Conservation (phyloP, 768 basidiomycete species). For the Phaeolepiota aurea region DNA sequence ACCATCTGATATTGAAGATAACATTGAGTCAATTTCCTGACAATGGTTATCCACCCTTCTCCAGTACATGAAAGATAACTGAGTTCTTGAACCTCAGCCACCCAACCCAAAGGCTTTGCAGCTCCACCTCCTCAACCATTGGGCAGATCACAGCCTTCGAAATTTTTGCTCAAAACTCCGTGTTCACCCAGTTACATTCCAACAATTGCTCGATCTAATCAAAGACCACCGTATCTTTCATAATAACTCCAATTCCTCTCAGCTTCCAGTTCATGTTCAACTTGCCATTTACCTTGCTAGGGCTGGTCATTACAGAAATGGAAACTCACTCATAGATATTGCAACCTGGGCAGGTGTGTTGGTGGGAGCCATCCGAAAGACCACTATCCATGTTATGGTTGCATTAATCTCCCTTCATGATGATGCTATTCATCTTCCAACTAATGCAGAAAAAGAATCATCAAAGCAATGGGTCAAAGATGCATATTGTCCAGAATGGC, state of each 20-base stretch:
- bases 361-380: slow-evolving; percentile 19
- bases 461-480: slow-evolving; percentile 3
- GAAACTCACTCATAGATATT: slow-evolving; percentile 17
- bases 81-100: too few species aligned
- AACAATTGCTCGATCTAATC: slow-evolving; percentile 16
- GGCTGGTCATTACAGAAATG: slow-evolving; percentile 21
- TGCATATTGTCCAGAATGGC: slow-evolving; percentile 8
- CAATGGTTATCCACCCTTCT: too few species aligned
- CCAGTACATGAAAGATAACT: too few species aligned
- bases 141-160: too few species aligned
- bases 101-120: too few species aligned
- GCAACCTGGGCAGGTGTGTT: slow-evolving; percentile 16
- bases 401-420: slow-evolving; percentile 18
- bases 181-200: slow-evolving; percentile 18
- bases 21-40: too few species aligned
- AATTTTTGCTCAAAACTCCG: too few species aligned
- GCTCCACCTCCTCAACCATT: too few species aligned
- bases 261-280: slow-evolving; percentile 19
- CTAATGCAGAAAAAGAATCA: neutral
- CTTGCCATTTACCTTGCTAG: slow-evolving; percentile 19
- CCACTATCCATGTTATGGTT: slow-evolving; percentile 17
- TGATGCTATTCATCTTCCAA: neutral
- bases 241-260: slow-evolving; percentile 17
- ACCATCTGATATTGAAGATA: too few species aligned
- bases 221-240: slow-evolving; percentile 17